Conservation (phyloP, 2,329 filamentous ascomycete species). For the Phaeosphaeria sp. region DNA sequence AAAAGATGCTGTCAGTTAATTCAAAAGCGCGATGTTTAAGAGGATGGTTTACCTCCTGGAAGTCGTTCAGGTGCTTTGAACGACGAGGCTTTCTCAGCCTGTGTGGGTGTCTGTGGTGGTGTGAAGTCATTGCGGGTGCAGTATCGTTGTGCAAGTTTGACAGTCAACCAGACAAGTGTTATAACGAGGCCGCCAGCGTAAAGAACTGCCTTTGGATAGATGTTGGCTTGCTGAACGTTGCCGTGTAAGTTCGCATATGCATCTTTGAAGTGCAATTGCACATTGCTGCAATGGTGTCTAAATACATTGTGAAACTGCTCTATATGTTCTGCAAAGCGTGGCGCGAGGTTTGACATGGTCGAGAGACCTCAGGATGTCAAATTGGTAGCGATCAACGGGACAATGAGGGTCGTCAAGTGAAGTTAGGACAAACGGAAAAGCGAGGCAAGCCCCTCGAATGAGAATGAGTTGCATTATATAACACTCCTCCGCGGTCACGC, state of each 20-base stretch:
- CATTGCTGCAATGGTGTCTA: neutral
- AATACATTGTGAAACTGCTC: neutral
- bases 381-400: neutral
- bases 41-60: slow-evolving; percentile 54
- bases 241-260: slow-evolving; percentile 10
- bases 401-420: neutral
- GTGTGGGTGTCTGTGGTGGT: slow-evolving; percentile 44
- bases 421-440: neutral
- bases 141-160: slow-evolving; percentile 35
- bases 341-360: slow-evolving; percentile 9
- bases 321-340: slow-evolving; percentile 10
- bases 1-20: slow-evolving; percentile 1
- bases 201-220: slow-evolving; percentile 27
- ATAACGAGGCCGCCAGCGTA: slow-evolving; percentile 43
- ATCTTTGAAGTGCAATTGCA: slow-evolving; percentile 11
- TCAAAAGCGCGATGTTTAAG: neutral
- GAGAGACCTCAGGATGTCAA: neutral
- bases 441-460: neutral
- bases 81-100: slow-evolving; percentile 54
- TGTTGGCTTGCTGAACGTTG: slow-evolving; percentile 4
- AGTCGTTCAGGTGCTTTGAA: slow-evolving; percentile 49
- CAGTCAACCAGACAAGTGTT: slow-evolving; percentile 39
- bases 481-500: neutral
- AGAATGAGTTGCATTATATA: neutral
- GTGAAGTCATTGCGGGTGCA: slow-evolving; percentile 16